Base-by-base conservation (phyloP, 306 rosid species). In the Gillenia trifoliata region DNA sequence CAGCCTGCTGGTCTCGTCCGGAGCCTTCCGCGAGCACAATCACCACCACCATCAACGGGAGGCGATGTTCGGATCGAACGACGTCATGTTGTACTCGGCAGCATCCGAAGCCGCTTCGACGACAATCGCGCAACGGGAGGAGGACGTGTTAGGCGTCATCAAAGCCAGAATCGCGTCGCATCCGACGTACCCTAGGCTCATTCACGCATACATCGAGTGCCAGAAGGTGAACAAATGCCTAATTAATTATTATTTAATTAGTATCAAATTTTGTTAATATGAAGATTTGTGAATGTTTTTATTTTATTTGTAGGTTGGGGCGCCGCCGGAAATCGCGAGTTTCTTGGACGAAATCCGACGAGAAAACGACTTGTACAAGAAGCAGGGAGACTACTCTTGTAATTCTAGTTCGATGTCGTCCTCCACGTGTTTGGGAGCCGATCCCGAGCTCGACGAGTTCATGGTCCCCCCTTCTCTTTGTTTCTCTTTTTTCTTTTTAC, bases 361-460 rank as follows among this genome's bases (percentile, higher is more conserved):
- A 80, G 90, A 90, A 84, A 86, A 85, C 72, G 93, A 90, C 79
- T 67, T 78, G 66, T 79, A 78, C 68, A 87, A 87, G 16, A 23
- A 13, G 64, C 64, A 26, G 64, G 20, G 64, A 88, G 74, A 79
- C 73, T 31, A 87, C 52, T 45, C 85, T 26, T 59, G 20, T 26
- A 11, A 26, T 17, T 29, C 38, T 30, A 30, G 33, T 62, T 62
- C 66, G 22, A 10, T 16, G 28, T 22, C 8, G 2, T 17, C 64
- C 75, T 83, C 97, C 96, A 89, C 97, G 92, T 89, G 96, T 84
- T 75, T 81, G 56, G 97, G 99, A 89, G 91, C 83, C 89, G 99
- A 95, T 88, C 99, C 96, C 91, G 99, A 91, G 90, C 97, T 94
- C 64, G 99, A 92, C 64, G 93, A 91, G 80, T 94, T 94, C 88